Base-by-base conservation (phyloP, 768 basidiomycete species). In the Trametes maxima region DNA sequence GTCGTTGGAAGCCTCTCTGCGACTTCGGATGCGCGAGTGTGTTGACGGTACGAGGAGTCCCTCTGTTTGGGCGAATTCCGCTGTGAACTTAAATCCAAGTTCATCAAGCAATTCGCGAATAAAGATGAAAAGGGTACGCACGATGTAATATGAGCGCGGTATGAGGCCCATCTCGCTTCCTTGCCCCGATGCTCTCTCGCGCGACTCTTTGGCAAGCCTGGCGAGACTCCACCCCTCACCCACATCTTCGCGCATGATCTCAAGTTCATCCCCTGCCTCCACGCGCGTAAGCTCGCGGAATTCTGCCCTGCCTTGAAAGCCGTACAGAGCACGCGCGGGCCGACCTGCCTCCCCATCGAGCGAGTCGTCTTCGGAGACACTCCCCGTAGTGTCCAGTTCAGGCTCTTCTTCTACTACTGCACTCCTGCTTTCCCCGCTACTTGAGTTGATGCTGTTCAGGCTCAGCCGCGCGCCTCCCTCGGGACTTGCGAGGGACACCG, bases 201-300 rank as follows among this genome's bases (percentile, higher is more conserved):
- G 43, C 55, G 40, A 25, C 39, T 37, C 63, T 36, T 45, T 60
- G 24, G 55, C 64, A 10, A 65, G 80, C 74, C 78, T 83, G 14
- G 88, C 87, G 37, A 93, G 77, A 74, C 91, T 92, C 91, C 91
- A 92, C 5, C 90, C 91, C 64, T 92, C 89, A 7, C 85, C 85
- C 1, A 86, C 78, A 54, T 90, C 81, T 62, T 90, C 88, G 63
- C 83, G 87, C 51, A 94, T 68, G n/a, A 92, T 76, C 49, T 86
- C 83, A 21, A 94, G 71, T 62, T 81, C 80, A 64, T 91, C 88
- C 13, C 91, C 90, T 0, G 88, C 89, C 57, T 79, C 77, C 17
- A 91, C 83, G 7, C 71, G 77, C 22, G 67, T 60, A 28, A 93
- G 79, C 72, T 93, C 91, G 45, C 85, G 78, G 67, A 89, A 91